Evolutionary conservation across 805 yeast genomes (phyloP), one percentile per base, ranked within the genome.

Genomic region (Starmerella ratchasimensis): DNA sequence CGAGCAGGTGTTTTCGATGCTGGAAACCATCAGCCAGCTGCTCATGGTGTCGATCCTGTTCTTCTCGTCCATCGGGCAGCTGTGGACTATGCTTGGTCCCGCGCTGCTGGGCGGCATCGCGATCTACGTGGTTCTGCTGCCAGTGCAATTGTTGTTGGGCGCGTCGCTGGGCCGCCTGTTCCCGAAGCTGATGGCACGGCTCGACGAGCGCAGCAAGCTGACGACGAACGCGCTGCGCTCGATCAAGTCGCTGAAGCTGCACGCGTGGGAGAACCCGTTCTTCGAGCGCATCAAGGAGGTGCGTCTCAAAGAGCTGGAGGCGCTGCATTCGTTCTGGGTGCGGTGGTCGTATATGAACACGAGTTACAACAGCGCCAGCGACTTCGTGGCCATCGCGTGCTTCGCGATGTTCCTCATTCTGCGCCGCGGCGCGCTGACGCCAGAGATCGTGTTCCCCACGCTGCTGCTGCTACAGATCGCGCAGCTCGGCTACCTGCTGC

Each of bases 221-320:
- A 77, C 82, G 38, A 74, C 81, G 42, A 95, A 86, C 57, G 81
- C 83, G 39, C 67, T 86, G 56, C 79, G 81, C 56, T 83, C 82
- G 54, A 82, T 86, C 56, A 86, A 84, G 60, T 82, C 95, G 4
- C 66, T 90, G 54, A 90, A 90, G 57, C 68, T 93, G 31, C 90
- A 93, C 53, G 93, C 93, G 2, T 90, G 99, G 99, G 99, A 90
- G 61, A 61, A 56, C 23, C 94, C 97, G 2, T 84, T 81, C 56
- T 71, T 72, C 53, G 70, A 68, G 25, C 79, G 79, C 49, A 64
- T 93, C 42, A 16, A n/a, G 9, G 71, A 71, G 44, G 63, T 73
- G 50, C 93, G 90, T 18, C 74, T 96, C 67, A 80, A 80, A 28
- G 95, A 86, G 59, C 68, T 86, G 58, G 65, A 64, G 19, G 81